Evolutionary conservation across 805 yeast genomes (phyloP).

Genomic region (Ogataea corticis): DNA sequence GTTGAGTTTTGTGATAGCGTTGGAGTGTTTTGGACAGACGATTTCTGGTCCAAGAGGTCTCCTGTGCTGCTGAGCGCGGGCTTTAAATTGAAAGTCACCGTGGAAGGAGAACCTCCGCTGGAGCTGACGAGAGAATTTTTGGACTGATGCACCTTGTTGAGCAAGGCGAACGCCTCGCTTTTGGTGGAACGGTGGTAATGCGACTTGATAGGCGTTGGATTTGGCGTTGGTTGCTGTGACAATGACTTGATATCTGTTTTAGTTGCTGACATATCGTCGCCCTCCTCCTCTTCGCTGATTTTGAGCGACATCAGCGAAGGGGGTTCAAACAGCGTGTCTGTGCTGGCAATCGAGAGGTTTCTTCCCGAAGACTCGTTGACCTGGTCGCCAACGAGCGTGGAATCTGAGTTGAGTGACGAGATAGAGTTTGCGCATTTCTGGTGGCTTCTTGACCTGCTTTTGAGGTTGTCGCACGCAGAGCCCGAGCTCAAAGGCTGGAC

Average conservation of each 20-base stretch:
- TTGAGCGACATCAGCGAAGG: slow-evolving; percentile 17
- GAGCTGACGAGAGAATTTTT: neutral
- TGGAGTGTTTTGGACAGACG: neutral
- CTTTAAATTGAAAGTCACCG: slow-evolving; percentile 10
- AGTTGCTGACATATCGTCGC: slow-evolving; percentile 3
- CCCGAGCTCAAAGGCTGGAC: slow-evolving; percentile 1
- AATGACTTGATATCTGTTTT: slow-evolving; percentile 1
- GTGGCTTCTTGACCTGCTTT: slow-evolving; percentile 9
- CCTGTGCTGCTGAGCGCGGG: slow-evolving; percentile 4
- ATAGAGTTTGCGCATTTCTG: slow-evolving; percentile 22
- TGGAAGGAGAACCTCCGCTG: slow-evolving; percentile 4
- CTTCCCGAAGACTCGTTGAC: slow-evolving; percentile 4
- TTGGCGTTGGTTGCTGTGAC: slow-evolving; percentile 13
- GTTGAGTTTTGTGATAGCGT: slow-evolving; percentile 3
- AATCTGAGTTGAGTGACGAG: slow-evolving; percentile 23
- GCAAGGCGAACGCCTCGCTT: slow-evolving; percentile 15
- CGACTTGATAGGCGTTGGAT: slow-evolving; percentile 11
- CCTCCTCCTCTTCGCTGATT: slow-evolving; percentile 24
- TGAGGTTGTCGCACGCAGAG: slow-evolving; percentile 3
- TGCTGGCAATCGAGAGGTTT: slow-evolving; percentile 20
- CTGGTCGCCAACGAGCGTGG: slow-evolving; percentile 19
- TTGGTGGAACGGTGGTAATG: slow-evolving; percentile 22
- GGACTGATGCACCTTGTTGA: slow-evolving; percentile 4
- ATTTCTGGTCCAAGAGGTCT: slow-evolving; percentile 1
- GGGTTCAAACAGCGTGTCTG: slow-evolving; percentile 24